Evolutionary conservation across 2,329 filamentous ascomycete species (phyloP).

Genomic region (Pezicula neosporulosa): DNA sequence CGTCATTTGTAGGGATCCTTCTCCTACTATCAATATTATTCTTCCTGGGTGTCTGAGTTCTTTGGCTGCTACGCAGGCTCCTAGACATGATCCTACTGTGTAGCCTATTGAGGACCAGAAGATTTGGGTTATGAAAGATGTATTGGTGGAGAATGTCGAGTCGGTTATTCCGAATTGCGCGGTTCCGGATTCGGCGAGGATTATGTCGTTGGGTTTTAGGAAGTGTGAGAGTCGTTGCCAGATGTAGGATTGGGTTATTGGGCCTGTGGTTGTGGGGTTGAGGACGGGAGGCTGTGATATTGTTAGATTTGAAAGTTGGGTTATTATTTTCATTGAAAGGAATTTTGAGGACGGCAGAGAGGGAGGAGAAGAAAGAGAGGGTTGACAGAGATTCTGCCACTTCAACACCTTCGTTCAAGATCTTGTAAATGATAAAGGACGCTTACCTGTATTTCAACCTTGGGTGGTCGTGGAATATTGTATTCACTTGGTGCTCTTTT

Average conservation of each 20-base stretch:
- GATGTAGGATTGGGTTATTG: constrained; percentile 45
- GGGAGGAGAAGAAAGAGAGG: no score
- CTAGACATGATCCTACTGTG: constrained; percentile 54
- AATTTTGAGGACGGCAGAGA: no score
- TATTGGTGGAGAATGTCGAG: constrained; percentile 45
- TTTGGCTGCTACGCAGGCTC: constrained; percentile 49
- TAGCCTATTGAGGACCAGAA: constrained; percentile 61
- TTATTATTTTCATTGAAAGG: no score
- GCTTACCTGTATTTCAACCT: constrained; percentile 11
- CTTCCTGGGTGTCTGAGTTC: constrained; percentile 38
- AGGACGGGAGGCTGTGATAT: constrained; percentile 12
- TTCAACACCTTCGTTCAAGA: no score
- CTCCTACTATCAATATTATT: constrained; percentile 57
- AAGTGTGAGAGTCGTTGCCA: constrained; percentile 44
- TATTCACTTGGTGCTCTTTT: constrained; percentile 13
- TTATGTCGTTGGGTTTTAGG: constrained; percentile 48
- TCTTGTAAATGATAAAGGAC: not conserved
- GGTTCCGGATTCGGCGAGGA: constrained; percentile 57
- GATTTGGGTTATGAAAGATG: constrained; percentile 44
- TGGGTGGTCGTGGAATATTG: constrained; percentile 7
- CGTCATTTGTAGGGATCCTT: constrained; percentile 64
- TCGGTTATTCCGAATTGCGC: constrained; percentile 50
- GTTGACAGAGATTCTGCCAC: no score
- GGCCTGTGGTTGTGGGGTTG: constrained; percentile 21
- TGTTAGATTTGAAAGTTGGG: not conserved